Evolutionary conservation across 1,284 basidiomycete species (phyloP).

Genomic region (Calocybe gambosa): DNA sequence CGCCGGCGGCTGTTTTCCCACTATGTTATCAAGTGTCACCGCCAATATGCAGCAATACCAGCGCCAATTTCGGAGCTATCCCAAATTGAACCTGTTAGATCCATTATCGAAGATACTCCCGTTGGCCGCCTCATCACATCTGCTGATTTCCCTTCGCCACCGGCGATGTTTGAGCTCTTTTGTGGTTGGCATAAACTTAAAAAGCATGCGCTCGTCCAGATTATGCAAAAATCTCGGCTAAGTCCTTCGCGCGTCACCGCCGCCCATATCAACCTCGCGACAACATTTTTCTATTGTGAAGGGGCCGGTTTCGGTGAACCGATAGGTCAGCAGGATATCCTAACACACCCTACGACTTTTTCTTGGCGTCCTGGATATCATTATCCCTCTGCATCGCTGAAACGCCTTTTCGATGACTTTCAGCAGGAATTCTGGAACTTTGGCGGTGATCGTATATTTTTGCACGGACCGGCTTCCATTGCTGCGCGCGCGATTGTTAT

Average conservation of each 20-base stretch:
- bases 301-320: conserved; percentile 13
- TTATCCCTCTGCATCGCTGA: conserved; percentile 8
- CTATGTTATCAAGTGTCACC: conserved; percentile 13
- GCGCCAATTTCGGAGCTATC: conserved; percentile 19
- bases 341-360: conserved; percentile 15
- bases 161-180: conserved; percentile 10
- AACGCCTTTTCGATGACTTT: conserved; percentile 19
- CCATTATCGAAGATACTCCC: conserved; percentile 17
- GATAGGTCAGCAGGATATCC: conserved; percentile 16
- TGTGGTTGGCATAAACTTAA: conserved; percentile 12
- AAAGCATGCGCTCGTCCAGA: conserved; percentile 13
- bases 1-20: conserved; percentile 17
- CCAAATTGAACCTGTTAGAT: conserved; percentile 13
- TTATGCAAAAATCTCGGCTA: conserved; percentile 15
- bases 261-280: conserved; percentile 18
- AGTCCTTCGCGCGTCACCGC: conserved; percentile 1
- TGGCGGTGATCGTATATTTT: conserved; percentile 15
- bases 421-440: conserved; percentile 20
- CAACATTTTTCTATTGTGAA: conserved; percentile 20
- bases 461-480: conserved; percentile 17
- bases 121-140: conserved; percentile 11
- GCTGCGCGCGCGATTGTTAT: conserved; percentile 17
- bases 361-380: conserved; percentile 10
- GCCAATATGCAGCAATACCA: conserved; percentile 7
- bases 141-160: conserved; percentile 12